Evolutionary conservation across 2,329 filamentous ascomycete genomes (phyloP).

Genomic region (Aspergillus viridinutans): DNA sequence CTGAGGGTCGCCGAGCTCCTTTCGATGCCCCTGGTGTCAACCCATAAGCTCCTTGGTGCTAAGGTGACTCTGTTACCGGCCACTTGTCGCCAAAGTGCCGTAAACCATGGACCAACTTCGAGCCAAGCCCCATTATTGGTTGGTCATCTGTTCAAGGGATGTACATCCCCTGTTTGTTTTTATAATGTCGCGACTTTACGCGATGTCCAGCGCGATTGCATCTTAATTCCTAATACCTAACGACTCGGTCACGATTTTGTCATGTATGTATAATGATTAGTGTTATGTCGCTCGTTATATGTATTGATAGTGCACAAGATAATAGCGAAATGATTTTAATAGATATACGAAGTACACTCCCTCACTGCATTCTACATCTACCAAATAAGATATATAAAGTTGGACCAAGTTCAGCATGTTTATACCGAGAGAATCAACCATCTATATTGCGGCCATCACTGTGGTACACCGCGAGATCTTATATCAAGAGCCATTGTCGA

Average conservation of each 20-base stretch:
- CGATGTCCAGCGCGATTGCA: not conserved
- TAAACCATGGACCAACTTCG: not conserved
- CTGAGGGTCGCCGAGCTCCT: not conserved
- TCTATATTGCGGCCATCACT: not conserved
- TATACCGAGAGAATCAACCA: not conserved
- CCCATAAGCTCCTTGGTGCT: not conserved
- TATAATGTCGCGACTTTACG: not conserved
- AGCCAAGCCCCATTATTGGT: not conserved
- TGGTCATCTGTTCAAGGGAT: not conserved
- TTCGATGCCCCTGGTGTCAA: not conserved
- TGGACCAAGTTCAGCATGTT: too few species aligned
- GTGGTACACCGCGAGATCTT: not conserved
- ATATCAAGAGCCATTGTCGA: not conserved
- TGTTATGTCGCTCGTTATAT: not conserved
- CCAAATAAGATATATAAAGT: not conserved
- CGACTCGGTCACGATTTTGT: not conserved
- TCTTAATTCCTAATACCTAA: not conserved
- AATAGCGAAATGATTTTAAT: not conserved
- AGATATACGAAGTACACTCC: too few species aligned
- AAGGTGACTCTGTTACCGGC: not conserved
- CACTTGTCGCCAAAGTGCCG: not conserved
- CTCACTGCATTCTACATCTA: not conserved
- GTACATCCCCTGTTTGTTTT: not conserved
- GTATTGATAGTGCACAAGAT: not conserved
- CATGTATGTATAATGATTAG: not conserved